Percentiles rank a stretch among this genome's conserved stretches.
These are phyloP conservation scores for Linum usitatissimum DNA, from an alignment of 345 rosid species.

Conservation along the genomic window DNA sequence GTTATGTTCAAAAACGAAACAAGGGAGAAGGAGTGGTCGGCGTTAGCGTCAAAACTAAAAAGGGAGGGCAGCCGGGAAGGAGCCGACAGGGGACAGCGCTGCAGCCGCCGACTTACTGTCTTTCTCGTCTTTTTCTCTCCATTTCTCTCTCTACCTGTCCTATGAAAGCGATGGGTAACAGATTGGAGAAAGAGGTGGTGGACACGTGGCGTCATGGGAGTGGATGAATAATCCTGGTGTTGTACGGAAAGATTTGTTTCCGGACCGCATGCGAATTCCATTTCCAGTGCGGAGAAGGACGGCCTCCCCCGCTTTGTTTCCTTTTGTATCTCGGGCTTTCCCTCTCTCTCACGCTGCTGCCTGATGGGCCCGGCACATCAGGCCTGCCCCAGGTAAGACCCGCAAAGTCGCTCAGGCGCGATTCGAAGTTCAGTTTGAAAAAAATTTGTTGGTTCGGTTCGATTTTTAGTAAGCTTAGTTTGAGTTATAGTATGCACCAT, in stretches of 20 bases:
- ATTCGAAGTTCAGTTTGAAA: too few species aligned
- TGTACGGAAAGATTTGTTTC: conserved; percentile 17
- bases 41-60: conserved; percentile 22
- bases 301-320: too few species aligned
- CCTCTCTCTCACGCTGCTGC: too few species aligned
- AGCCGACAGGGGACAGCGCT: conserved; percentile 38
- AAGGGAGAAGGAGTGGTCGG: conserved; percentile 10
- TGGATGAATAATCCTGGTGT: background rate
- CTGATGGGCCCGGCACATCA: too few species aligned
- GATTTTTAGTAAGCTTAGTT: too few species aligned
- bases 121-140: background rate
- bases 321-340: too few species aligned
- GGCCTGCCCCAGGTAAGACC: too few species aligned
- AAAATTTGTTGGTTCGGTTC: too few species aligned
- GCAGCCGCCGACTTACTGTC: conserved; percentile 50
- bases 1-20: background rate
- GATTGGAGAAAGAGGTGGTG: background rate
- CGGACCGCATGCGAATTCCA: conserved; percentile 19
- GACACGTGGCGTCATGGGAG: conserved; percentile 2
- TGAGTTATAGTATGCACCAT: too few species aligned
- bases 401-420: too few species aligned
- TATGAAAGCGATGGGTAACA: conserved; percentile 36
- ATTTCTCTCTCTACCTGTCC: background rate
- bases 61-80: conserved; percentile 20
- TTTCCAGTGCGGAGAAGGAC: background rate